A percentile compares a stretch with the other conserved stretches of the same genome.
These are phyloP conservation scores for Fusarium equiseti DNA, from an alignment of 2,329 filamentous ascomycete genomes.

Conservation along the genomic window DNA sequence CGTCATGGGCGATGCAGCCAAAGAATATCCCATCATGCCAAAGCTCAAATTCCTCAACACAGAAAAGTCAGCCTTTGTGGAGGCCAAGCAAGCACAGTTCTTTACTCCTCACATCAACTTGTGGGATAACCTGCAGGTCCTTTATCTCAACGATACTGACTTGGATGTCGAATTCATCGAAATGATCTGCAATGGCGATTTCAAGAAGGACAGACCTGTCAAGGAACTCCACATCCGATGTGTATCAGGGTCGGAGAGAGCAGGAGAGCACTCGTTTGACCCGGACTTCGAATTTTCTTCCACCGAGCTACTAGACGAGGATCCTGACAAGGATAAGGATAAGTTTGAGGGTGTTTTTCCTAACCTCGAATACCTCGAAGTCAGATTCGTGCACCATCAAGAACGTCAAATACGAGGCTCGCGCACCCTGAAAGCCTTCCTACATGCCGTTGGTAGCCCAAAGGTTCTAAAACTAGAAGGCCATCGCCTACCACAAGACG, in stretches of 20 bases:
- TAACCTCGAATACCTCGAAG: conserved; percentile 11
- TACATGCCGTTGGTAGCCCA: conserved; percentile 28
- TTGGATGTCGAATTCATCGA: conserved; percentile 27
- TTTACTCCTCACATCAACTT: conserved; percentile 23
- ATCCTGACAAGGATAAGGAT: conserved; percentile 18
- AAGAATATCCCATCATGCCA: conserved; percentile 21
- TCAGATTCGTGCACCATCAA: conserved; percentile 6
- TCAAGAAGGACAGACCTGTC: conserved; percentile 19
- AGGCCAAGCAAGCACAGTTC: conserved; percentile 23
- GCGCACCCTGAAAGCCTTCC: conserved; percentile 14
- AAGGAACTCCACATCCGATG: conserved; percentile 21
- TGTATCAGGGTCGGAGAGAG: conserved; percentile 9
- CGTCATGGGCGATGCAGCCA: neutral
- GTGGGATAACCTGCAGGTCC: conserved; percentile 23
- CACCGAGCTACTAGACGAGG: neutral
- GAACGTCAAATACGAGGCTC: conserved; percentile 12
- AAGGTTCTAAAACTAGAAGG: conserved; percentile 17
- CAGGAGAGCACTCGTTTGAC: neutral
- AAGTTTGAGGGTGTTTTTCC: conserved; percentile 29
- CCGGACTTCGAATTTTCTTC: conserved; percentile 1
- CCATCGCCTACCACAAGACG: conserved; percentile 1
- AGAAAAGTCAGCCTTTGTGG: conserved; percentile 7
- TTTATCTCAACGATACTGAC: conserved; percentile 24
- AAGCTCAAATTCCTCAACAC: conserved; percentile 14
- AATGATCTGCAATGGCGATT: conserved; percentile 13